These are phyloP conservation scores for Parmelia sp. DNA, from an alignment of 495 filamentous ascomycete genomes.

Conservation along the genomic window DNA sequence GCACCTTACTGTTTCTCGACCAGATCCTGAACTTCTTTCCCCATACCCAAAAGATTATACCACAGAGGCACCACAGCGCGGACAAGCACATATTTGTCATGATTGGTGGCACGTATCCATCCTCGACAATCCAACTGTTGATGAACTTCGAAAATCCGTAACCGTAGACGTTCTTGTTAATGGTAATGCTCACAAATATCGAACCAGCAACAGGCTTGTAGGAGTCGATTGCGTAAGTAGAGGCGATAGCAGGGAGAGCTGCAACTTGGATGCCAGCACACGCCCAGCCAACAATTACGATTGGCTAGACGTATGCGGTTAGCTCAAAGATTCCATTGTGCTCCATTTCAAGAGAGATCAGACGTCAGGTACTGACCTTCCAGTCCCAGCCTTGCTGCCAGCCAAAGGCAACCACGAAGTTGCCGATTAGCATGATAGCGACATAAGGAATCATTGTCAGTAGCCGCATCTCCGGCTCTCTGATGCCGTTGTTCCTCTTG, in stretches of 20 bases:
- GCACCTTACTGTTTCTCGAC: constrained; percentile 49
- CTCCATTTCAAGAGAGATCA: neutral
- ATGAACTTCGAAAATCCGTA: constrained; percentile 47
- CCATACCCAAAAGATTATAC: constrained; percentile 49
- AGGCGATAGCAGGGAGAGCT: constrained; percentile 47
- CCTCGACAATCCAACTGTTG: constrained; percentile 35
- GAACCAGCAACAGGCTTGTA: constrained; percentile 57
- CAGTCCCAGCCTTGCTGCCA: constrained; percentile 53
- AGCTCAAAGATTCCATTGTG: constrained; percentile 2
- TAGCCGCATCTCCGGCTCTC: constrained; percentile 66
- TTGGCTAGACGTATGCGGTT: constrained; percentile 24
- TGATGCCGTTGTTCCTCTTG: constrained; percentile 52
- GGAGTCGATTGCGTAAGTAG: constrained; percentile 51
- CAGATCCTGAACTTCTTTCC: constrained; percentile 52
- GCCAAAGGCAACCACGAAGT: constrained; percentile 55
- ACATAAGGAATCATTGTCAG: constrained; percentile 56
- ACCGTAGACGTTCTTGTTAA: constrained; percentile 57
- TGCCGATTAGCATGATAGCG: constrained; percentile 51
- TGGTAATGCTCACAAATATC: constrained; percentile 55
- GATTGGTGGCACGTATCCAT: constrained; percentile 41
- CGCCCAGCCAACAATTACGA: constrained; percentile 49
- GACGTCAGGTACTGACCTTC: constrained; percentile 31
- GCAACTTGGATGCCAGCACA: constrained; percentile 52
- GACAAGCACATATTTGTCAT: constrained; percentile 51
- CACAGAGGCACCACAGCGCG: constrained; percentile 47